A percentile compares a stretch with the other conserved stretches of the same genome.
phyloP scores from a whole-genome alignment of 2,329 filamentous ascomycete species.

The Trichoderma endophyticum region DNA sequence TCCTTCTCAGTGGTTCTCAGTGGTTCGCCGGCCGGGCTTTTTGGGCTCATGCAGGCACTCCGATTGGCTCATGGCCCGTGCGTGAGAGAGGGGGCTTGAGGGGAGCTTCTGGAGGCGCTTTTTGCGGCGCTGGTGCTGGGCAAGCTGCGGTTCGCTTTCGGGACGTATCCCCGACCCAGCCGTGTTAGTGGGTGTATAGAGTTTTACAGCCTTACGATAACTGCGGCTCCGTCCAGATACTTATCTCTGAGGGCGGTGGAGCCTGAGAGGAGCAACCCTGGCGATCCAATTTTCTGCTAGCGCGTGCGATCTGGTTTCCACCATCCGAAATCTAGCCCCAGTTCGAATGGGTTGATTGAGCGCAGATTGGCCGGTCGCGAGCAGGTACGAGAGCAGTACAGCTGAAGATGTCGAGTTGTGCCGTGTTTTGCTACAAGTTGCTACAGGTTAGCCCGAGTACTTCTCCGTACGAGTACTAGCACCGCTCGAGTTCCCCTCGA shows the following conservation, averaged over 20 bases:
- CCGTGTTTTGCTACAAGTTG: background rate
- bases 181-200: background rate
- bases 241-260: background rate
- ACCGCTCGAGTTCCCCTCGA: background rate
- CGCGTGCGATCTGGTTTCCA: slow-evolving; percentile 13
- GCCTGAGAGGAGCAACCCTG: slow-evolving; percentile 4
- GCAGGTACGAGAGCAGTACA: background rate
- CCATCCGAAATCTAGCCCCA: slow-evolving; percentile 2
- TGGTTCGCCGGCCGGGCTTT: background rate
- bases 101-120: background rate
- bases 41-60: slow-evolving; percentile 1
- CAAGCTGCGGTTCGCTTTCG: background rate
- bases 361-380: background rate
- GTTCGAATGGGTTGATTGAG: background rate
- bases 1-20: background rate
- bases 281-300: slow-evolving; percentile 14
- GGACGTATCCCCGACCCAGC: slow-evolving; percentile 4
- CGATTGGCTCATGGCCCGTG: slow-evolving; percentile 13
- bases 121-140: background rate
- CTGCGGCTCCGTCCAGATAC: background rate
- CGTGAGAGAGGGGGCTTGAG: background rate
- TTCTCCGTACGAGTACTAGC: background rate
- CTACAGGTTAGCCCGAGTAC: background rate
- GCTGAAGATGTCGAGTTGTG: too few relatives aligned
- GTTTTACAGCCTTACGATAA: background rate